phyloP scores from a whole-genome alignment of 805 yeast species.

The Saturnispora saitoi region DNA sequence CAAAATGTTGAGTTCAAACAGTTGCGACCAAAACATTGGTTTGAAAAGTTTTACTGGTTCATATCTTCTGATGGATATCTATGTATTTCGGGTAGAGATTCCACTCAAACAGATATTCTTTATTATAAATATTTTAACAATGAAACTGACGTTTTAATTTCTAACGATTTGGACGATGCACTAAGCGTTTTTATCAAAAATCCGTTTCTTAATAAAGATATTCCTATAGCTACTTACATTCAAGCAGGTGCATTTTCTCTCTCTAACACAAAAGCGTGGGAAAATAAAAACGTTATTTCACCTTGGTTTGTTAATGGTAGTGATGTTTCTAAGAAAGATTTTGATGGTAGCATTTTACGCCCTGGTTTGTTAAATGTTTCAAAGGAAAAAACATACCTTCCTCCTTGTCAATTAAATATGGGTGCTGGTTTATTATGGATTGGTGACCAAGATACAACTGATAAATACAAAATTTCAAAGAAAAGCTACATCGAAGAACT shows the following conservation, averaged over 20 bases:
- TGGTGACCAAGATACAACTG: conserved; percentile 45
- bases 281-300: conserved; percentile 66
- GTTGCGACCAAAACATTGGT: conserved; percentile 72
- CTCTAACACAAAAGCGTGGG: conserved; percentile 85
- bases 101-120: conserved; percentile 68
- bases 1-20: conserved; percentile 41
- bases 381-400: conserved; percentile 49
- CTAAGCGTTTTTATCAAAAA: conserved; percentile 74
- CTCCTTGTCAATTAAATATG: conserved; percentile 80
- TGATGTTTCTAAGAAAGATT: conserved; percentile 63
- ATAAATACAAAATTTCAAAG: conserved; percentile 25
- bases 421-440: conserved; percentile 81
- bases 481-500: conserved; percentile 23
- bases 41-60: conserved; percentile 93
- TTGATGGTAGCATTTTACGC: conserved; percentile 45
- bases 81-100: conserved; percentile 81
- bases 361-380: conserved; percentile 53
- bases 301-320: conserved; percentile 78
- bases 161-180: conserved; percentile 67
- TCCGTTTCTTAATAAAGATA: conserved; percentile 56
- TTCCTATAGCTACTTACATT: conserved; percentile 79
- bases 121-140: conserved; percentile 65
- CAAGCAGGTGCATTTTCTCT: conserved; percentile 89
- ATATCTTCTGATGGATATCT: conserved; percentile 83
- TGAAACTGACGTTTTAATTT: conserved; percentile 62